Evolutionary conservation across 2,329 filamentous ascomycete genomes (phyloP).

Genomic region (Fusarium devonianum): DNA sequence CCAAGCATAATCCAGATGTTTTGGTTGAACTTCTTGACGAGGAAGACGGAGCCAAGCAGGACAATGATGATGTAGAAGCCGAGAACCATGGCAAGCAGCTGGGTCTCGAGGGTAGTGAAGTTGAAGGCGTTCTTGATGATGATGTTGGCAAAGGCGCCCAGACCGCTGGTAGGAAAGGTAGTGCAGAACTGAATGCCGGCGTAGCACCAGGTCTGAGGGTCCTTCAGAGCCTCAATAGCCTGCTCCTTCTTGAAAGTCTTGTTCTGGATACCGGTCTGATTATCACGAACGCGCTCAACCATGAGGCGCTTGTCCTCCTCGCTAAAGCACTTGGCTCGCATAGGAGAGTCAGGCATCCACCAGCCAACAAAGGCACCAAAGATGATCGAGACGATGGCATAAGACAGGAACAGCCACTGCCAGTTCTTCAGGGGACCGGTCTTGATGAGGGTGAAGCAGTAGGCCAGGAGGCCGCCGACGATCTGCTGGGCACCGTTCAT

Average conservation of each 20-base stretch:
- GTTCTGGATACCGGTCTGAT: constrained; percentile 69
- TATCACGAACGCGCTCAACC: constrained; percentile 66
- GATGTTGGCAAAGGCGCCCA: constrained; percentile 77
- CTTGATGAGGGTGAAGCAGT: constrained; percentile 64
- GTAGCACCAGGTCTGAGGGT: constrained; percentile 73
- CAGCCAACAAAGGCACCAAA: constrained; percentile 70
- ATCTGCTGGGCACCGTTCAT: constrained; percentile 80
- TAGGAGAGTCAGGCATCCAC: constrained; percentile 73
- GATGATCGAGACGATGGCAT: constrained; percentile 68
- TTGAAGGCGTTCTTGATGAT: constrained; percentile 73
- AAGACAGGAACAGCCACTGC: constrained; percentile 73
- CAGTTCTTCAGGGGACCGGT: constrained; percentile 65
- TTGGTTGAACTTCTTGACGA: constrained; percentile 73
- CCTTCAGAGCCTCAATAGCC: constrained; percentile 60
- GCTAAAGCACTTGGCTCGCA: constrained; percentile 73
- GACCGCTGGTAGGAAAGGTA: constrained; percentile 74
- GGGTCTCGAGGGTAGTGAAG: constrained; percentile 71
- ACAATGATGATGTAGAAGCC: constrained; percentile 77
- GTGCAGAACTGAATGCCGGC: constrained; percentile 73
- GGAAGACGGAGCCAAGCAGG: constrained; percentile 69
- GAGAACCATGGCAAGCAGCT: constrained; percentile 77
- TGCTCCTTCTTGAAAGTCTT: constrained; percentile 56
- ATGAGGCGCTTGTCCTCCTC: constrained; percentile 71
- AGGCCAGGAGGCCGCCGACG: constrained; percentile 73
- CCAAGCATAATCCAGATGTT: constrained; percentile 71